These are phyloP conservation scores for Sextonia rubra DNA, from an alignment of 164 flowering plant species.

Conservation along the genomic window DNA sequence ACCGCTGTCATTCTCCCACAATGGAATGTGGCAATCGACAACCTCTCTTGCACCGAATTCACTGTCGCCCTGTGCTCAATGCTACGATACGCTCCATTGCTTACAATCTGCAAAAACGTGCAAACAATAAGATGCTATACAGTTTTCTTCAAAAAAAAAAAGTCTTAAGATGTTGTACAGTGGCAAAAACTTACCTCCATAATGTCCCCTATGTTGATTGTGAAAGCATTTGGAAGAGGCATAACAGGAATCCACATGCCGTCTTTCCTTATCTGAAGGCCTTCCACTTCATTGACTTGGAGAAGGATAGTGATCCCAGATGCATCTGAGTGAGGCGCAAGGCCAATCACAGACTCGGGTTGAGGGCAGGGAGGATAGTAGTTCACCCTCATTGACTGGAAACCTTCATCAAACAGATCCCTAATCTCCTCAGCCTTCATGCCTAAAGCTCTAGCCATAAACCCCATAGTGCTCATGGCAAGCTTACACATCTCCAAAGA, in stretches of 20 bases:
- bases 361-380: slow-evolving; percentile 45
- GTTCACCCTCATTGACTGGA: slow-evolving; percentile 30
- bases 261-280: slow-evolving; percentile 43
- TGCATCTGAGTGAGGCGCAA: slow-evolving; percentile 46
- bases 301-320: slow-evolving; percentile 34
- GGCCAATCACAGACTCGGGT: slow-evolving; percentile 39
- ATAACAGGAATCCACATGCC: slow-evolving; percentile 41
- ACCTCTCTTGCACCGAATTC: slow-evolving; percentile 23
- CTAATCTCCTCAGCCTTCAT: slow-evolving; percentile 23
- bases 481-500: slow-evolving; percentile 25
- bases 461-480: slow-evolving; percentile 10
- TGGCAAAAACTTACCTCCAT: slow-evolving; percentile 41
- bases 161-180: too few species aligned
- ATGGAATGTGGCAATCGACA: slow-evolving; percentile 24
- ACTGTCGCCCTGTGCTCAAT: slow-evolving; percentile 31
- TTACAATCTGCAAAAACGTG: slow-evolving; percentile 19
- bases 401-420: slow-evolving; percentile 24
- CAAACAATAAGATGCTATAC: neutral
- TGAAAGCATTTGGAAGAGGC: slow-evolving; percentile 35
- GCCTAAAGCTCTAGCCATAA: slow-evolving; percentile 32
- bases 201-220: slow-evolving; percentile 45
- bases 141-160: too few species aligned
- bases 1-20: slow-evolving; percentile 7
- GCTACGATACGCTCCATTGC: slow-evolving; percentile 31
- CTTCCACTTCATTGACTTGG: slow-evolving; percentile 38